Percentiles rank a stretch among this genome's conserved stretches.
Conservation (phyloP, 495 filamentous ascomycete species). For the Penicillium canescens region DNA sequence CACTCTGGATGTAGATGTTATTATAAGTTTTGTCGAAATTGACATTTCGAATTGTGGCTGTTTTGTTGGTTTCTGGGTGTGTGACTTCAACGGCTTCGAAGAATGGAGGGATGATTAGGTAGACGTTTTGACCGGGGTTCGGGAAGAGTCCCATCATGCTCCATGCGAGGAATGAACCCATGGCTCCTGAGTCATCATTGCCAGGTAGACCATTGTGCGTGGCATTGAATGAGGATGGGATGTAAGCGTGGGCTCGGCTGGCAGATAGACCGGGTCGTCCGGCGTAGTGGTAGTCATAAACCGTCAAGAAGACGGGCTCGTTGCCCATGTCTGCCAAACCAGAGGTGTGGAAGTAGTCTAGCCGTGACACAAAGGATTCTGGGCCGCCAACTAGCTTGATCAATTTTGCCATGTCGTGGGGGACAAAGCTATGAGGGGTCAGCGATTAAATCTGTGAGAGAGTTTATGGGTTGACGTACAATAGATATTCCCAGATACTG, state of each 20-base stretch:
- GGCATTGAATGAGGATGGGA: conserved; percentile 62
- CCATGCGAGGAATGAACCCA: conserved; percentile 61
- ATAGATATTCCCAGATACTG: conserved; percentile 68
- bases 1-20: conserved; percentile 69
- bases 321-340: conserved; percentile 70
- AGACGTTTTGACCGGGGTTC: conserved; percentile 64
- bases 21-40: conserved; percentile 59
- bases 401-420: conserved; percentile 66
- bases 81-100: conserved; percentile 66
- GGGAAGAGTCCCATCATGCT: conserved; percentile 63
- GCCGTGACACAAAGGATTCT: conserved; percentile 55
- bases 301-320: conserved; percentile 69
- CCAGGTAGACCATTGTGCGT: conserved; percentile 63
- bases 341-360: conserved; percentile 67
- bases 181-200: conserved; percentile 65
- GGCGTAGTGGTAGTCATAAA: conserved; percentile 73
- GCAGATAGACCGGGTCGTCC: conserved; percentile 66
- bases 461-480: conserved; percentile 24
- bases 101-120: conserved; percentile 67
- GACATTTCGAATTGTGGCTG: conserved; percentile 59
- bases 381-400: conserved; percentile 62
- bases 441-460: background rate
- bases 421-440: conserved; percentile 52
- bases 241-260: conserved; percentile 61
- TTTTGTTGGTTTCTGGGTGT: conserved; percentile 58